Base-by-base conservation (phyloP, 2,329 filamentous ascomycete genomes). In the Phialophora macrospora region DNA sequence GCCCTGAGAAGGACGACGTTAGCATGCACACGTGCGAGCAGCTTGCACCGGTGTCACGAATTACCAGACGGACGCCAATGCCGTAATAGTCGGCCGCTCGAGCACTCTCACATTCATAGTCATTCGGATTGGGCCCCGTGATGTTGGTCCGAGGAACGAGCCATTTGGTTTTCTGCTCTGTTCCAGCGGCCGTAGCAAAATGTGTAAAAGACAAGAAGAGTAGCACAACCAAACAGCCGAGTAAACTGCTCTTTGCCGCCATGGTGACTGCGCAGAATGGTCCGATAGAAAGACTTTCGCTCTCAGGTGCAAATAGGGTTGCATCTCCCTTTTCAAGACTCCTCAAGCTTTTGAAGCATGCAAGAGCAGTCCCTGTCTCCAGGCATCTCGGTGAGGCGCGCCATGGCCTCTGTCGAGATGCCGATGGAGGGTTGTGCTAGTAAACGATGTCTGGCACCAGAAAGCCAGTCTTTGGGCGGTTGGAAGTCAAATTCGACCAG, bases 61-160 rank as follows among this genome's bases (percentile, higher is more conserved):
- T 41, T 64, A 64, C 62, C 55, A 64, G 48, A 17, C 62, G 62
- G 26, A 64, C 62, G 26, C 64, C 64, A 48, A 66, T 66, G 28
- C 64, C 64, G 38, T 66, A 66, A 55, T 66, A 66, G 49, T 66
- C 64, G 11, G 64, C 28, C 20, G 64, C 64, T 26, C 64, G 8
- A 26, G 52, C 64, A 51, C 59, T 62, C n/a, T 62, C 54, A 34
- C 64, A 66, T 49, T 63, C 30, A 59, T 58, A 66, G 48, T 66
- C 60, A 26, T 58, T 48, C 4, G 64, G 64, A 7, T 51, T 51
- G 4, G 57, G 57, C 12, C 60, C 64, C 5, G 64, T 66, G 22
- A 63, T 56, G 51, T 66, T 66, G 4, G 55, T 58, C 24, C 60
- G 59, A 54, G 64, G 64, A 17, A 66, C 20, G 38, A 66, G 64